Evolutionary conservation across 306 rosid species (phyloP).

Genomic region (peach (Prunus persica)): Prunus_persica_NCBIv2 NC_034013.1:15703501-15704000

Average conservation of each 20-base stretch:
- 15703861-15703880: conserved; percentile 11
- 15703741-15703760: conserved; percentile 13
- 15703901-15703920: conserved; percentile 19
- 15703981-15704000: conserved; percentile 20
- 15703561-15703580: neutral
- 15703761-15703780: neutral
- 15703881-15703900: conserved; percentile 16
- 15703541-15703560: conserved; percentile 4
- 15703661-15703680: conserved; percentile 3
- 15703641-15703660: conserved; percentile 14
- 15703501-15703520: conserved; percentile 5
- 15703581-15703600: conserved; percentile 19
- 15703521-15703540: conserved; percentile 12
- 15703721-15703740: neutral
- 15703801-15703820: neutral
- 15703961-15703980: conserved; percentile 21
- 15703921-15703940: conserved; percentile 13
- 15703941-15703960: conserved; percentile 20
- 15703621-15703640: conserved; percentile 1
- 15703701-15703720: conserved; percentile 12
- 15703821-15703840: neutral
- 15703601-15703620: neutral
- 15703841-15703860: neutral
- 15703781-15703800: neutral
- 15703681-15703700: neutral